Percentiles rank a stretch among this genome's conserved stretches.
Evolutionary conservation across 768 basidiomycete genomes (phyloP).

Genomic region (Russula virescens): DNA sequence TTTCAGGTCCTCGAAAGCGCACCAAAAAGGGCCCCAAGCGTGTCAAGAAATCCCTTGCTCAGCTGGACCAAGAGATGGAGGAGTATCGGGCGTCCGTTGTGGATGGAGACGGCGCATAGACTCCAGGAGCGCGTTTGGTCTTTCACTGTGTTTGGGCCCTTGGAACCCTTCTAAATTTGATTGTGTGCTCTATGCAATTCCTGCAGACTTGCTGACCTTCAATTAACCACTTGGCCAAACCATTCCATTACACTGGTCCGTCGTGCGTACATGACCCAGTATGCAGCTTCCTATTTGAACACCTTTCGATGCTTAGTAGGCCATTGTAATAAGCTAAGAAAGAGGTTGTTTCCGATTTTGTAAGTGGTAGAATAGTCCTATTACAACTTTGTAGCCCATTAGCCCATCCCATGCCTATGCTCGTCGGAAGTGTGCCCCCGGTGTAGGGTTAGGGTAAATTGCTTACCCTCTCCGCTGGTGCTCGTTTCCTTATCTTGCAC

Average conservation of each 20-base stretch:
- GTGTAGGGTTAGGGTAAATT: constrained; percentile 15
- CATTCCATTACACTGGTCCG: not conserved
- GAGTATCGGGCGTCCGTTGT: constrained; percentile 49
- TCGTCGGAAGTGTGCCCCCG: not conserved
- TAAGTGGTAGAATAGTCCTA: constrained; percentile 8
- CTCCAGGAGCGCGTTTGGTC: not conserved
- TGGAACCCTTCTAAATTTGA: not conserved
- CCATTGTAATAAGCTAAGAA: not conserved
- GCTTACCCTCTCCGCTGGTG: no score
- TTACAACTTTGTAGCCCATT: no score
- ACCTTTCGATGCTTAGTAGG: not conserved
- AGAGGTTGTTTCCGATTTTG: not conserved
- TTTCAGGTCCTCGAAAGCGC: constrained; percentile 30
- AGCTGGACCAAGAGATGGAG: constrained; percentile 79
- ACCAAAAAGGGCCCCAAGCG: constrained; percentile 72
- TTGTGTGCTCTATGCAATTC: constrained; percentile 3
- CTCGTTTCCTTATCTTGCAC: not conserved
- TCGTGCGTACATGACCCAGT: constrained; percentile 1
- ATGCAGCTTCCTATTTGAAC: not conserved
- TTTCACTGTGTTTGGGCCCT: not conserved
- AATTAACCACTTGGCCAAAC: not conserved
- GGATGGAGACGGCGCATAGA: constrained; percentile 1
- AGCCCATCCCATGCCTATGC: not conserved
- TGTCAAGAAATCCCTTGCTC: constrained; percentile 59
- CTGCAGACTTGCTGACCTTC: constrained; percentile 2